phyloP scores from a whole-genome alignment of 2,329 filamentous ascomycete genomes.

The Beauveria asiatica region DNA sequence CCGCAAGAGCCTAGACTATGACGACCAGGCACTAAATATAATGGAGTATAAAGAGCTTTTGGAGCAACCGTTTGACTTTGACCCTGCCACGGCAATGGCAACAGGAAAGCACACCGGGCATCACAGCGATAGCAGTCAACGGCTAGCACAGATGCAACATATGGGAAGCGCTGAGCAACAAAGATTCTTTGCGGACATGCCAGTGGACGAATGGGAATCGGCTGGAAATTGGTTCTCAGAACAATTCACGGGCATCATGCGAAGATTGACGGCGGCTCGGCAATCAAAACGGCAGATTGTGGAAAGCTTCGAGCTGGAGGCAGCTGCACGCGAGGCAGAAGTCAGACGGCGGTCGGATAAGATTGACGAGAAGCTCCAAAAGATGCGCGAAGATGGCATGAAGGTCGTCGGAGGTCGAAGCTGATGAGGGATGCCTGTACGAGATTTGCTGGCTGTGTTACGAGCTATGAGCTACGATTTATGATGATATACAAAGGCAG shows the following conservation, averaged over 20 bases:
- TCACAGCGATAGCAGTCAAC: slow-evolving; percentile 16
- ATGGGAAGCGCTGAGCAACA: slow-evolving; percentile 38
- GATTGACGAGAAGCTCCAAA: slow-evolving; percentile 46
- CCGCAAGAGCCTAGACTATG: slow-evolving; percentile 43
- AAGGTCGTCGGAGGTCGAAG: slow-evolving; percentile 42
- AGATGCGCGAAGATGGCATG: slow-evolving; percentile 48
- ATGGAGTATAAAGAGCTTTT: slow-evolving; percentile 46
- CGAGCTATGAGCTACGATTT: slow-evolving; percentile 8
- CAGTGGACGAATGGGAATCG: slow-evolving; percentile 49
- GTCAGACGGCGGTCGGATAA: slow-evolving; percentile 44
- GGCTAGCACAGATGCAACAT: slow-evolving; percentile 41
- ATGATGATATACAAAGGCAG: neutral
- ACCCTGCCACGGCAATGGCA: slow-evolving; percentile 39
- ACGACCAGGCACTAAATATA: slow-evolving; percentile 43
- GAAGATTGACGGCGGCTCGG: slow-evolving; percentile 38
- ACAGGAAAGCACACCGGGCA: slow-evolving; percentile 25
- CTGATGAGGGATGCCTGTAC: neutral
- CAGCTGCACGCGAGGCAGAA: slow-evolving; percentile 44
- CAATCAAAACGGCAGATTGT: slow-evolving; percentile 41
- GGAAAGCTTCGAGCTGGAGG: slow-evolving; percentile 44
- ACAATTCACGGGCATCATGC: slow-evolving; percentile 42
- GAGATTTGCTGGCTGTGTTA: neutral
- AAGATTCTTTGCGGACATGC: slow-evolving; percentile 44
- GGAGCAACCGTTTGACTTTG: slow-evolving; percentile 47
- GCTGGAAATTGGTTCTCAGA: slow-evolving; percentile 53